Percentiles rank a stretch among this genome's conserved stretches.
These are phyloP conservation scores for Crassisporium funariophilum DNA, from an alignment of 768 basidiomycete genomes.

Conservation along the genomic window DNA sequence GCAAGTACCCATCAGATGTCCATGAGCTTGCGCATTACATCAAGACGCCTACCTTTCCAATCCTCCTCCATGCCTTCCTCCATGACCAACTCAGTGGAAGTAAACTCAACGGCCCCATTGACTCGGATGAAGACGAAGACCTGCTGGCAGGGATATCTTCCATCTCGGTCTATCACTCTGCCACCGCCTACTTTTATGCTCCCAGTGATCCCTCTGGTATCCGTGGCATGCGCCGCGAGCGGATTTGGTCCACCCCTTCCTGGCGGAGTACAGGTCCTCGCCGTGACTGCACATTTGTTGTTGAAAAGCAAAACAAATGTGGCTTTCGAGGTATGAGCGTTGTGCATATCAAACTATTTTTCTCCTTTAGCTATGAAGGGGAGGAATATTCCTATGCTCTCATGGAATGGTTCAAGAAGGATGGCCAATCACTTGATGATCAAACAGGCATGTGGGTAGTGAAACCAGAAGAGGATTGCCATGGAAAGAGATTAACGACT, in stretches of 20 bases:
- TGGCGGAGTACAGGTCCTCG: slow-evolving; percentile 30
- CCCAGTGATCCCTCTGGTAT: slow-evolving; percentile 37
- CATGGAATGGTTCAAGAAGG: slow-evolving; percentile 29
- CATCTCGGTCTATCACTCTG: slow-evolving; percentile 29
- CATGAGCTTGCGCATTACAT: neutral
- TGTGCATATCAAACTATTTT: slow-evolving; percentile 27
- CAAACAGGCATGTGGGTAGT: slow-evolving; percentile 39
- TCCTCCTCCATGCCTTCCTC: slow-evolving; percentile 5
- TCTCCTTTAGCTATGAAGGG: slow-evolving; percentile 24
- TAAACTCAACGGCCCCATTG: neutral
- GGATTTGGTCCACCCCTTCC: slow-evolving; percentile 26
- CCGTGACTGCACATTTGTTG: slow-evolving; percentile 32
- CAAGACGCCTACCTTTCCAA: neutral
- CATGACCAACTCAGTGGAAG: slow-evolving; percentile 4
- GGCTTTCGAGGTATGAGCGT: slow-evolving; percentile 29
- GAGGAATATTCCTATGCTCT: slow-evolving; percentile 28
- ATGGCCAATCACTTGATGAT: slow-evolving; percentile 20
- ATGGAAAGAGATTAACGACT: slow-evolving; percentile 9
- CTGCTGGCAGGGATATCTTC: slow-evolving; percentile 1
- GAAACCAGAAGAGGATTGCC: slow-evolving; percentile 22
- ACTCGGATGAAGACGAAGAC: slow-evolving; percentile 1
- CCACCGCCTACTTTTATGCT: slow-evolving; percentile 31
- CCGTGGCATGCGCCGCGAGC: slow-evolving; percentile 28
- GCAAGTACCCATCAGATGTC: neutral
- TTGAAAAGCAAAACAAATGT: slow-evolving; percentile 8